Evolutionary conservation across 2,329 filamentous ascomycete genomes (phyloP), one percentile per base, ranked within the genome.

Genomic region (Nothomitra cinnamomea): DNA sequence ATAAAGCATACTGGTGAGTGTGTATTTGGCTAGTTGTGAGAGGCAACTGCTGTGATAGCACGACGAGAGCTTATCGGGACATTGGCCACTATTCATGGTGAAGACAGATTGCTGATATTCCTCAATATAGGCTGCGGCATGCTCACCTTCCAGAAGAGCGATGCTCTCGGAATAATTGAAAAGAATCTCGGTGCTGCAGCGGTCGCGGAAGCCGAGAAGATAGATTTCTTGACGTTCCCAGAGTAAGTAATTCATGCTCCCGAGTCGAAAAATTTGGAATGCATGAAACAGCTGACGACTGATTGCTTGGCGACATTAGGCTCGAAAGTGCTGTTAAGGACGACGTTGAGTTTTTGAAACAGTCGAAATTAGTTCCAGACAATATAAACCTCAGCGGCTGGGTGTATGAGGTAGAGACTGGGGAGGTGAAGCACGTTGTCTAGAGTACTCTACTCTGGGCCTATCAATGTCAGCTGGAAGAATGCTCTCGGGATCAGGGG

Each of bases 341-440:
- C 40, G 85, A 90, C 65, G 75, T 92, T 0, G 67, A 68, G 48
- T 78, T 78, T 58, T 62, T 92, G 58, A 78, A 75, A 65, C 70
- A 65, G 51, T 77, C 72, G 49, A 75, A 75, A 53, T 70, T 83
- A 15, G 71, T 89, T 3, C 70, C 80, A 19, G 71, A 80, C 19
- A 68, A 68, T 24, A 74, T 85, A 2, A 67, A 68, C 0, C 72
- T 89, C 47, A 83, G 76, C 4, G 85, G 85, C 0, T 90, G 84
- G 77, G 68, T 89, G 1, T 89, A 88, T 67, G 80, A 88, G 60
- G 82, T 89, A 42, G 79, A 85, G 70, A 87, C 77, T 1, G 85
- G 85, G 0, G 80, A 72, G 64, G 73, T 75, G 50, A 72, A 69
- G 57, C 69, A 67, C 53, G 67, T 81, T 48, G 68, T 70, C 42